These are phyloP conservation scores for Cymbidium sinense DNA, from an alignment of 106 monocot species.

Conservation along the genomic window DNA sequence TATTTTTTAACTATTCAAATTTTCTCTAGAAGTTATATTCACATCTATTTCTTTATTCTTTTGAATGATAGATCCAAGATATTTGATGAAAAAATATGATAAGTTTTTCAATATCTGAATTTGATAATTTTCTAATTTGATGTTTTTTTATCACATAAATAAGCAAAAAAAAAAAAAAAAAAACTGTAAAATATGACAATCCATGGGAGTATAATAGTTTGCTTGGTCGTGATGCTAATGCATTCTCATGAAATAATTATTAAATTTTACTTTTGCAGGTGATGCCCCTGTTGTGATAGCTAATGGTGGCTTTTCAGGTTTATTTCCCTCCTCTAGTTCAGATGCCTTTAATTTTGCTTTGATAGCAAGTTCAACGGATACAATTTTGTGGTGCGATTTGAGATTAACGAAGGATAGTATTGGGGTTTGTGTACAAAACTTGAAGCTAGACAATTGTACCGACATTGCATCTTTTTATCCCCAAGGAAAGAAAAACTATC, in stretches of 20 bases:
- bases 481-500: conserved; percentile 17
- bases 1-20: too few species aligned
- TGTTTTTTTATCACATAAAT: too few species aligned
- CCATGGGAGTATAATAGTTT: not conserved
- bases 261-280: conserved; percentile 29
- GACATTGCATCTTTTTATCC: conserved; percentile 31
- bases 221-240: not conserved
- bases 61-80: too few species aligned
- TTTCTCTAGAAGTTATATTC: too few species aligned
- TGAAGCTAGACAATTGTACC: conserved; percentile 60
- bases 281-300: conserved; percentile 56
- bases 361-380: conserved; percentile 21
- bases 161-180: not conserved
- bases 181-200: too few species aligned
- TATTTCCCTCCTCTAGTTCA: conserved; percentile 71
- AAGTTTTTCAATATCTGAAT: too few species aligned
- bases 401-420: conserved; percentile 62
- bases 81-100: too few species aligned
- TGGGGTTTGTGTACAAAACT: conserved; percentile 59
- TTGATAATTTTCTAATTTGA: too few species aligned
- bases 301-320: conserved; percentile 78
- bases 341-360: conserved; percentile 31
- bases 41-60: too few species aligned
- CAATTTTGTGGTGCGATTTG: conserved; percentile 61
- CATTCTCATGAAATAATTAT: not conserved